phyloP scores from a whole-genome alignment of 1,139 yeast genomes.

The Geotrichum histeridarum region DNA sequence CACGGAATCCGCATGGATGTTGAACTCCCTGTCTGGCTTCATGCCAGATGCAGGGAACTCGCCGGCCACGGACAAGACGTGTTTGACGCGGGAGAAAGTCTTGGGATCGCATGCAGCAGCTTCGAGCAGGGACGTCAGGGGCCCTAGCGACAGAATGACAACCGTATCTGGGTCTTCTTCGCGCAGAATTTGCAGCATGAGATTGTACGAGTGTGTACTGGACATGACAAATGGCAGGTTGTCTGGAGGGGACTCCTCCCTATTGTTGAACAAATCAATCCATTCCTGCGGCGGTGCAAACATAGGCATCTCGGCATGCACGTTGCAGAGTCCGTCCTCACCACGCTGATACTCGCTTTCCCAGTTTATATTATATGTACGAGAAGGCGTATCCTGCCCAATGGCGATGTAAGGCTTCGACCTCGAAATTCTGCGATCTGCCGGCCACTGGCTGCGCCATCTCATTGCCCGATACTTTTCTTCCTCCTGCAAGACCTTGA shows the following conservation, averaged over 20 bases:
- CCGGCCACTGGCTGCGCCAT: conserved; percentile 24
- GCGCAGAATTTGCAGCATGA: conserved; percentile 36
- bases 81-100: conserved; percentile 37
- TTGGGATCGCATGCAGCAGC: conserved; percentile 40
- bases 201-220: conserved; percentile 33
- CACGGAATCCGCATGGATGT: conserved; percentile 40
- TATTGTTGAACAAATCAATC: conserved; percentile 26
- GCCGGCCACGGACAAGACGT: conserved; percentile 42
- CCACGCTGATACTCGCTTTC: no score
- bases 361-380: no score
- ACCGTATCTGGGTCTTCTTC: conserved; percentile 38
- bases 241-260: conserved; percentile 6
- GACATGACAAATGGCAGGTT: conserved; percentile 35
- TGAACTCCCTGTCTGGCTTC: conserved; percentile 44
- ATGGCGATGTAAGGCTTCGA: conserved; percentile 23
- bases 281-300: conserved; percentile 35
- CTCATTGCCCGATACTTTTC: conserved; percentile 26
- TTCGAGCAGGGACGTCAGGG: conserved; percentile 40
- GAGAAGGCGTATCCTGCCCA: no score
- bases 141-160: conserved; percentile 41
- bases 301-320: conserved; percentile 36
- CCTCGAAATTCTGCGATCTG: conserved; percentile 20
- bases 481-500: conserved; percentile 36
- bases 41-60: conserved; percentile 38
- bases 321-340: conserved; percentile 41